Percentiles rank a stretch among this genome's conserved stretches.
Conservation (phyloP, 2,329 filamentous ascomycete species). For the Colletotrichum aenigma region DNA sequence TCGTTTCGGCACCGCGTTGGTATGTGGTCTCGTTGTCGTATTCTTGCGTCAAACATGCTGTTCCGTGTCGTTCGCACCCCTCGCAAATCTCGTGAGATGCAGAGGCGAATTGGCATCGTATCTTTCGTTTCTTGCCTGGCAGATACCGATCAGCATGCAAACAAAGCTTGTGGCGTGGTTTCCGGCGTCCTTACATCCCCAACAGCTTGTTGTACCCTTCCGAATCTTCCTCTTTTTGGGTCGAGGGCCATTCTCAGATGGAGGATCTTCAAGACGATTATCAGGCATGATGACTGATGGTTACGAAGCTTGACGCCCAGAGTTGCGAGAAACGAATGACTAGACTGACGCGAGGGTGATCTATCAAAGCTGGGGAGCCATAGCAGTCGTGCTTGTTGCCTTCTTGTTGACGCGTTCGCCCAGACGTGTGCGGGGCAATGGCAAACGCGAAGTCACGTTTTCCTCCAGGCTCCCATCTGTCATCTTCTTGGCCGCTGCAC, state of each 20-base stretch:
- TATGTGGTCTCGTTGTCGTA: slow-evolving; percentile 30
- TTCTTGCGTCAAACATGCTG: slow-evolving; percentile 51
- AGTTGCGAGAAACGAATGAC: background rate
- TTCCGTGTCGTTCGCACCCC: slow-evolving; percentile 48
- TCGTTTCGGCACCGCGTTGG: background rate
- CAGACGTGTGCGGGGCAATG: background rate
- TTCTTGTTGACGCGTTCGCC: background rate
- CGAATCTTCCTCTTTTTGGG: slow-evolving; percentile 39
- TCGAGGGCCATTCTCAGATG: background rate
- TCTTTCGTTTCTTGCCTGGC: slow-evolving; percentile 50
- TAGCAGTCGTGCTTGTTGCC: background rate
- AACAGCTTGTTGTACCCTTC: slow-evolving; percentile 61
- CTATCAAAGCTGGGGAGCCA: background rate
- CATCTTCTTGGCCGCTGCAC: background rate
- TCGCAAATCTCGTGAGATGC: slow-evolving; percentile 43
- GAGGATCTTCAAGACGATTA: background rate
- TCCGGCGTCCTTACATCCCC: slow-evolving; percentile 48
- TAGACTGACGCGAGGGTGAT: background rate
- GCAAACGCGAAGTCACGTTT: background rate
- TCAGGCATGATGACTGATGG: background rate
- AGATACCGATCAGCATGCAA: background rate
- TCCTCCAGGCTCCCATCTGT: background rate
- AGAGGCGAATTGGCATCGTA: slow-evolving; percentile 48
- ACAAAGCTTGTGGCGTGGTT: accelerated
- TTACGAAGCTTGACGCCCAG: background rate